These are phyloP conservation scores for Roridomyces roridus DNA, from an alignment of 768 basidiomycete species.

Conservation along the genomic window DNA sequence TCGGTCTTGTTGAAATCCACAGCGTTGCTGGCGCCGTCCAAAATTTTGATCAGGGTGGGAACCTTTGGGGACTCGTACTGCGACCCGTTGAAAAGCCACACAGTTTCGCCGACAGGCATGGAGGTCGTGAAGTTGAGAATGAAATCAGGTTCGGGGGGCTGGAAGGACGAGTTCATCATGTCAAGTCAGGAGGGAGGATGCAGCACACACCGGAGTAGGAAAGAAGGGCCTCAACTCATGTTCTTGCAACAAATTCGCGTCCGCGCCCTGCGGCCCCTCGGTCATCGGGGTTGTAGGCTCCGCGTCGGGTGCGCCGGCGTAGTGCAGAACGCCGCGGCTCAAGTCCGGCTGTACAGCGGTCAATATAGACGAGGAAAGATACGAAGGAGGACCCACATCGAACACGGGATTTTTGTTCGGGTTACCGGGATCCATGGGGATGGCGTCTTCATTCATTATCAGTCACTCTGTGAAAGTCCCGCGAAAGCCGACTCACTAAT, in stretches of 20 bases:
- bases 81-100: slow-evolving; percentile 41
- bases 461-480: not conserved
- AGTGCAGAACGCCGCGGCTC: slow-evolving; percentile 43
- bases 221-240: slow-evolving; percentile 16
- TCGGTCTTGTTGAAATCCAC: slow-evolving; percentile 40
- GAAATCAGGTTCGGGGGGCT: slow-evolving; percentile 20
- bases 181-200: too few relatives aligned
- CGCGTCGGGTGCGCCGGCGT: slow-evolving; percentile 38
- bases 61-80: slow-evolving; percentile 19
- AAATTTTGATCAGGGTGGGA: slow-evolving; percentile 36
- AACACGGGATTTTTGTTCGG: slow-evolving; percentile 33
- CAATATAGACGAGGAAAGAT: too few relatives aligned
- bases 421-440: slow-evolving; percentile 34
- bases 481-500: slow-evolving; percentile 38
- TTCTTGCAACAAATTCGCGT: slow-evolving; percentile 4
- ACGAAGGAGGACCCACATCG: slow-evolving; percentile 26
- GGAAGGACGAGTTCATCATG: too few relatives aligned
- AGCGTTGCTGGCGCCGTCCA: slow-evolving; percentile 37
- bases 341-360: too few relatives aligned
- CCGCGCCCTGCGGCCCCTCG: slow-evolving; percentile 20
- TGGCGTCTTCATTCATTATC: slow-evolving; percentile 4
- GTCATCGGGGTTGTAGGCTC: slow-evolving; percentile 39
- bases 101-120: slow-evolving; percentile 30
- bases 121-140: slow-evolving; percentile 32
- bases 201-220: not conserved